phyloP scores from a whole-genome alignment of 495 filamentous ascomycete species.

The Penicillium longicatenatum region DNA sequence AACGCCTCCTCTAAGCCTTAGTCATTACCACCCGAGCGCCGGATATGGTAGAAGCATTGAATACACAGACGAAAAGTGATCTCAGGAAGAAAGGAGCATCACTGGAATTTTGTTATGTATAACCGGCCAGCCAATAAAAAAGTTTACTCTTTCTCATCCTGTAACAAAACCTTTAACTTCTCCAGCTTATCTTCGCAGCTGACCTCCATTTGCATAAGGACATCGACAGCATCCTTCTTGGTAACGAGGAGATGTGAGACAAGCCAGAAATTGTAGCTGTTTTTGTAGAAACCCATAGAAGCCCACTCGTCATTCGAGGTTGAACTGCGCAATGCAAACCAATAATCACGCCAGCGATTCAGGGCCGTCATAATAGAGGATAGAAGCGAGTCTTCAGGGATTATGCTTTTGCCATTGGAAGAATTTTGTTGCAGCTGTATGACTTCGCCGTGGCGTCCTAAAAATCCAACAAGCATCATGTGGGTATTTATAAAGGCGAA shows the following conservation, averaged over 20 bases:
- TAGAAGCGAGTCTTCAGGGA: conserved; percentile 40
- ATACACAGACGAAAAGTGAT: conserved; percentile 4
- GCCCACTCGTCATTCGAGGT: conserved; percentile 42
- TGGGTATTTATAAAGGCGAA: conserved; percentile 50
- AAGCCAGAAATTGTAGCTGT: conserved; percentile 50
- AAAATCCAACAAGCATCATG: conserved; percentile 42
- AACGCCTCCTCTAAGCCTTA: neutral
- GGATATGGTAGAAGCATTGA: neutral
- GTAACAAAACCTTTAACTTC: conserved; percentile 45
- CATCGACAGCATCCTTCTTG: conserved; percentile 49
- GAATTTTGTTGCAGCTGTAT: conserved; percentile 8
- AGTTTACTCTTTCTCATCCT: conserved; percentile 40
- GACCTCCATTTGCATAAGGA: conserved; percentile 52
- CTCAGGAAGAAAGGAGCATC: neutral
- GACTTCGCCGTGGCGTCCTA: conserved; percentile 21
- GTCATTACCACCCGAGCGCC: neutral
- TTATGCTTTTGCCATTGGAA: conserved; percentile 10
- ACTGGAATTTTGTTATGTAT: too few species aligned
- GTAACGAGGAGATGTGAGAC: conserved; percentile 49
- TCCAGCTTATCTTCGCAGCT: conserved; percentile 50
- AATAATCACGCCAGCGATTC: conserved; percentile 42
- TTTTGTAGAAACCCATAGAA: conserved; percentile 49
- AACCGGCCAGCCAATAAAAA: neutral
- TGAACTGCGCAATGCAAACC: conserved; percentile 35
- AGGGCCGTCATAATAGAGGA: conserved; percentile 37